These are phyloP conservation scores for Pyrrhoderma lamaoense DNA, from an alignment of 1,284 basidiomycete species.

Conservation along the genomic window DNA sequence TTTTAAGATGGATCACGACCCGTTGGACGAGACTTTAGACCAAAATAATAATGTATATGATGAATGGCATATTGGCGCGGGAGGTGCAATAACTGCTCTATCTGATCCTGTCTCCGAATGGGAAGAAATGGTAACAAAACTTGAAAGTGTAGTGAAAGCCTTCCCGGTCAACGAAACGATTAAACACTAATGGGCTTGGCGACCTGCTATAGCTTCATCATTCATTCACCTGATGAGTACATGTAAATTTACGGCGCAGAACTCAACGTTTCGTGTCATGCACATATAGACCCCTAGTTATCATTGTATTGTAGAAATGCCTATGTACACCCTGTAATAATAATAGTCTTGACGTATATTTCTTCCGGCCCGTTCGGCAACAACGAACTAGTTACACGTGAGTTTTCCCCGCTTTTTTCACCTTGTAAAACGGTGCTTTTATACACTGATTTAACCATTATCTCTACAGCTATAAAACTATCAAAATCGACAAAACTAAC, in stretches of 20 bases:
- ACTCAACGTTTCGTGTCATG: constrained; percentile 12
- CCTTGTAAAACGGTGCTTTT: too few species aligned
- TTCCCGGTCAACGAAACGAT: constrained; percentile 34
- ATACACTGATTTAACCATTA: too few species aligned
- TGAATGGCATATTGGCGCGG: constrained; percentile 79
- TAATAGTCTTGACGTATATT: too few species aligned
- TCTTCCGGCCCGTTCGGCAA: too few species aligned
- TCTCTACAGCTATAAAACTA: too few species aligned
- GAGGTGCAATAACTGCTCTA: constrained; percentile 92
- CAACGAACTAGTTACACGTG: too few species aligned
- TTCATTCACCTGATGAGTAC: constrained; percentile 16
- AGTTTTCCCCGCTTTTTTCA: too few species aligned
- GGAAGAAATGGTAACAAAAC: constrained; percentile 89
- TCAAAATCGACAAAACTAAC: too few species aligned
- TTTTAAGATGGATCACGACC: constrained; percentile 56
- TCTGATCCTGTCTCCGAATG: constrained; percentile 85
- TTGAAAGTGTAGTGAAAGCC: constrained; percentile 62
- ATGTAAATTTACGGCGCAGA: constrained; percentile 10
- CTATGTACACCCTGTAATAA: too few species aligned
- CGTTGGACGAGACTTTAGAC: constrained; percentile 16
- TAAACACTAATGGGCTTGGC: too few species aligned
- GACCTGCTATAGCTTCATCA: background rate
- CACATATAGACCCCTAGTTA: background rate
- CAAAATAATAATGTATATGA: constrained; percentile 29
- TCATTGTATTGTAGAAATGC: background rate